A percentile compares a stretch with the other conserved stretches of the same genome.
These are phyloP conservation scores for Suillus brevipes DNA, from an alignment of 768 basidiomycete genomes.

Conservation along the genomic window DNA sequence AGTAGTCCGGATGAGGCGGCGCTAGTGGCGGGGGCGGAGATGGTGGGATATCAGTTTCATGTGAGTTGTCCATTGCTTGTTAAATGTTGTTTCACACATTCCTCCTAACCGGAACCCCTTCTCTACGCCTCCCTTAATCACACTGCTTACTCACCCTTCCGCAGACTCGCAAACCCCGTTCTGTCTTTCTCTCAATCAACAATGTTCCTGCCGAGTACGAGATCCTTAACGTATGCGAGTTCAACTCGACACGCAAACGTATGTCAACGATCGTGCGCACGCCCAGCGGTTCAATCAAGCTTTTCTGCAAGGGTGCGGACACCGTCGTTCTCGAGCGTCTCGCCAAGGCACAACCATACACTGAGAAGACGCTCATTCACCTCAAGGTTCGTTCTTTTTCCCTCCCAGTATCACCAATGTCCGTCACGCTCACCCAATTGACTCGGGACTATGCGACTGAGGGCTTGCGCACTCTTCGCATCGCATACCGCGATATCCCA, in stretches of 20 bases:
- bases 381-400: constrained; percentile 65
- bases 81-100: neutral
- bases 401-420: neutral
- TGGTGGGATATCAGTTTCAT: constrained; percentile 90
- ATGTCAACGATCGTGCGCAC: constrained; percentile 94
- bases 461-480: constrained; percentile 93
- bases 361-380: constrained; percentile 84
- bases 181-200: constrained; percentile 83
- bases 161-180: constrained; percentile 94
- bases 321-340: constrained; percentile 95
- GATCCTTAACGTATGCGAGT: constrained; percentile 96
- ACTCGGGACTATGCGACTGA: constrained; percentile 92
- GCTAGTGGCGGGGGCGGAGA: constrained; percentile 89
- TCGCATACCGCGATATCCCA: constrained; percentile 91
- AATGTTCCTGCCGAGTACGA: constrained; percentile 82
- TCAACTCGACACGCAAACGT: constrained; percentile 95
- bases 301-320: constrained; percentile 97
- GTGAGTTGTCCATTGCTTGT: constrained; percentile 47
- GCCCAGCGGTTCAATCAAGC: constrained; percentile 88
- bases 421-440: constrained; percentile 9
- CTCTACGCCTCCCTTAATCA: neutral
- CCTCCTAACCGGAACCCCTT: neutral
- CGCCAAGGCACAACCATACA: constrained; percentile 79
- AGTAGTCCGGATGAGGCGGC: constrained; percentile 98
- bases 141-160: neutral